Evolutionary conservation across 2,329 filamentous ascomycete species (phyloP).

Genomic region (Acarospora socialis): DNA sequence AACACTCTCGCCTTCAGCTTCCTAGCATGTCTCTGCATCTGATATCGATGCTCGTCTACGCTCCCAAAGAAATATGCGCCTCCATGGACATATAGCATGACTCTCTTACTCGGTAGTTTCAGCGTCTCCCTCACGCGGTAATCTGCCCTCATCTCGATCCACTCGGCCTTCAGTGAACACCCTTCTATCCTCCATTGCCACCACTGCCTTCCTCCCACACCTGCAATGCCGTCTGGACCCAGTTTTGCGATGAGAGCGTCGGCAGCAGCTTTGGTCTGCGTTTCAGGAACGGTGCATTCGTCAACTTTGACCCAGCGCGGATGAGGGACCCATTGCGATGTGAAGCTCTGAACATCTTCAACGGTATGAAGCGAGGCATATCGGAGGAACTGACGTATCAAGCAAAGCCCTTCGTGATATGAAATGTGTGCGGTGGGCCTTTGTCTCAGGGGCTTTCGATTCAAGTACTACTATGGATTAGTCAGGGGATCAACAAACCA

Average conservation of each 20-base stretch:
- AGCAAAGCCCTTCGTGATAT: constrained; percentile 80
- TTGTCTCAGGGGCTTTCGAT: constrained; percentile 57
- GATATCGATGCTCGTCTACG: constrained; percentile 93
- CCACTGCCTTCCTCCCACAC: constrained; percentile 71
- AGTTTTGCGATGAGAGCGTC: constrained; percentile 55
- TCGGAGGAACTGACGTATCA: constrained; percentile 72
- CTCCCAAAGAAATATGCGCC: constrained; percentile 94
- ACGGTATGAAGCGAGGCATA: constrained; percentile 82
- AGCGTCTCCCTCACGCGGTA: constrained; percentile 55
- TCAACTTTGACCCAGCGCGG: constrained; percentile 79
- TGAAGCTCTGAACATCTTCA: constrained; percentile 87
- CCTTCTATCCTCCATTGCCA: constrained; percentile 72
- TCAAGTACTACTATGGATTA: constrained; percentile 51
- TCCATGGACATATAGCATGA: constrained; percentile 90
- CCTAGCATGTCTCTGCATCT: constrained; percentile 87
- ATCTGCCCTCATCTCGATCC: constrained; percentile 89
- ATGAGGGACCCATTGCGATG: constrained; percentile 76
- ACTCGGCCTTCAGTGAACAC: constrained; percentile 62
- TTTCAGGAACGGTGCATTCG: constrained; percentile 48
- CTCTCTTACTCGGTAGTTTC: constrained; percentile 48
- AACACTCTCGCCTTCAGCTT: constrained; percentile 85
- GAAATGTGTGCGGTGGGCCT: constrained; percentile 83
- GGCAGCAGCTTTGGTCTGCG: constrained; percentile 53
- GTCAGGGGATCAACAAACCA: constrained; percentile 9
- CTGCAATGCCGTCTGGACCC: constrained; percentile 58